Conservation (phyloP, 169 alveolate genomes). For the Babesia ovis region DNA sequence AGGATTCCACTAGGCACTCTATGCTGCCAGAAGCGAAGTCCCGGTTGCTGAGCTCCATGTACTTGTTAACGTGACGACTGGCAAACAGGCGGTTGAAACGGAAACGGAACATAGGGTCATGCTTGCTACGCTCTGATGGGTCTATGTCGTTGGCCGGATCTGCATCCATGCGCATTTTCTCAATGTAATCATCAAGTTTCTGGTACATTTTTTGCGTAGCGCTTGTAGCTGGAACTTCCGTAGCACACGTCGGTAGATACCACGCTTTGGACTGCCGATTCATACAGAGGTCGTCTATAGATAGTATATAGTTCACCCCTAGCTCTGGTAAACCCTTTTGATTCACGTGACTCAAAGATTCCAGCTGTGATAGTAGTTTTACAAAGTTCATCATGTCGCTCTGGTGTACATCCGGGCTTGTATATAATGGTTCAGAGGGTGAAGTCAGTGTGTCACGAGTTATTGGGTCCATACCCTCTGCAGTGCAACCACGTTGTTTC, state of each 20-base stretch:
- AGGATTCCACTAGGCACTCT: conserved; percentile 40
- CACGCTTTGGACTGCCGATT: conserved; percentile 57
- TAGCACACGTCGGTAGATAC: conserved; percentile 25
- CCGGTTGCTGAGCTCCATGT: conserved; percentile 58
- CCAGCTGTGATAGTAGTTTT: conserved; percentile 26
- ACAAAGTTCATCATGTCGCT: conserved; percentile 17
- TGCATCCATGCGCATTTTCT: conserved; percentile 75
- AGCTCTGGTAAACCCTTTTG: conserved; percentile 22
- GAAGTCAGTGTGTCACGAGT: conserved; percentile 21
- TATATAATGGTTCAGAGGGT: background rate
- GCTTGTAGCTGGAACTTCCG: conserved; percentile 16
- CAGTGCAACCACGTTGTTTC: conserved; percentile 55
- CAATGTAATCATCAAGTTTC: conserved; percentile 69
- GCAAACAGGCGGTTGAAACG: conserved; percentile 71
- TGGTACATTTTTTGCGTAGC: conserved; percentile 43
- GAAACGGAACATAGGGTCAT: conserved; percentile 73
- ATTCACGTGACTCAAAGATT: conserved; percentile 11
- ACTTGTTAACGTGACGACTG: conserved; percentile 57
- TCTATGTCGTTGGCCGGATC: conserved; percentile 76
- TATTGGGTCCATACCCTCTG: conserved; percentile 8
- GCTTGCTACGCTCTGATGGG: conserved; percentile 68
- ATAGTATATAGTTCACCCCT: conserved; percentile 24
- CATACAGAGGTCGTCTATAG: conserved; percentile 31
- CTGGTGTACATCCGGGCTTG: background rate
- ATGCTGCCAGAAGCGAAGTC: conserved; percentile 61